Evolutionary conservation across 2,329 filamentous ascomycete species (phyloP).

Genomic region (Cladophialophora immunda): DNA sequence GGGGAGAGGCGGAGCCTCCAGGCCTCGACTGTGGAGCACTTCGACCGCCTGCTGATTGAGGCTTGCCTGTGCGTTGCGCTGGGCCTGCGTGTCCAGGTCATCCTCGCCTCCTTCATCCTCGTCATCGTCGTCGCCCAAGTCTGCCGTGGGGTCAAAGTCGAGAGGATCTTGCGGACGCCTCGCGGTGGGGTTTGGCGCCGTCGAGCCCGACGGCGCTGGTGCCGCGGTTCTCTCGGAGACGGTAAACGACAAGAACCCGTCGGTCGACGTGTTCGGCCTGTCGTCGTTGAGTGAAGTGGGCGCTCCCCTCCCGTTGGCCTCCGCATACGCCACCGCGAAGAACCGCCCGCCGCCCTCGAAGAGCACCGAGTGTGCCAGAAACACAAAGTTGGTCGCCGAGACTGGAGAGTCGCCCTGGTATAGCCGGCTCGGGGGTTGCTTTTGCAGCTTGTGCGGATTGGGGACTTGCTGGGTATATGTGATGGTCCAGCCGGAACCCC

Average conservation of each 20-base stretch:
- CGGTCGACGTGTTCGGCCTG: not conserved
- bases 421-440: not conserved
- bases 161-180: not conserved
- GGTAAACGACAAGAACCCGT: not conserved
- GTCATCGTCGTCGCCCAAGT: not conserved
- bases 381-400: not conserved
- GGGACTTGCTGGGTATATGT: not conserved
- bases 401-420: not conserved
- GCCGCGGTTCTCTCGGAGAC: not conserved
- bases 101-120: not conserved
- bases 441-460: not conserved
- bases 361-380: not conserved
- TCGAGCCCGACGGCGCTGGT: no score
- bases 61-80: not conserved
- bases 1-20: not conserved
- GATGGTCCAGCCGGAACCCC: not conserved
- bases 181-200: not conserved
- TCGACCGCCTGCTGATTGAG: not conserved
- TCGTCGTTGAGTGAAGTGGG: not conserved
- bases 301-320: not conserved
- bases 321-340: not conserved
- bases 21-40: not conserved
- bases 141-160: not conserved
- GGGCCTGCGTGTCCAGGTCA: not conserved
- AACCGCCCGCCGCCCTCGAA: not conserved